These are phyloP conservation scores for Aspergillus leporis DNA, from an alignment of 495 filamentous ascomycete genomes.

Conservation along the genomic window DNA sequence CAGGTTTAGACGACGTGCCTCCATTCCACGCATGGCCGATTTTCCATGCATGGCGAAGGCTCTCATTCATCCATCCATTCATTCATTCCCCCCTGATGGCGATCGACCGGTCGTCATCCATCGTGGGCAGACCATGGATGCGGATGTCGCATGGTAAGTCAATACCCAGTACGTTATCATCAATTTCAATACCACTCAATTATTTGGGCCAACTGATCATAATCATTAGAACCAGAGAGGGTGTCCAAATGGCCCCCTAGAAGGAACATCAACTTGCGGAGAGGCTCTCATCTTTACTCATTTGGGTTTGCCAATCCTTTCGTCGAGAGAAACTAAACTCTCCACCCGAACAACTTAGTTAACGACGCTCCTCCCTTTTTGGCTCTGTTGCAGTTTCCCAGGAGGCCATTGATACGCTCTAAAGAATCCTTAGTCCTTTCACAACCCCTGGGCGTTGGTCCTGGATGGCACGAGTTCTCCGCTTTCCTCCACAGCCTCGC, in stretches of 20 bases:
- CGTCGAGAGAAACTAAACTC: not conserved
- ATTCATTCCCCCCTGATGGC: not conserved
- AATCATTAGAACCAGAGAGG: not conserved
- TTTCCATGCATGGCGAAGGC: not conserved
- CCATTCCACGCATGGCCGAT: not conserved
- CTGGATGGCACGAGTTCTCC: constrained; percentile 19
- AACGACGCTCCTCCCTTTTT: not conserved
- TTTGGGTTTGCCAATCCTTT: not conserved
- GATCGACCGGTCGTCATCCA: not conserved
- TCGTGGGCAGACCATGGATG: not conserved
- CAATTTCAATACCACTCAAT: not conserved
- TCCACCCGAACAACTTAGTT: constrained; percentile 5
- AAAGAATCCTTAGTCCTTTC: not conserved
- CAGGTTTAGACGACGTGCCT: not conserved
- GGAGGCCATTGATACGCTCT: not conserved
- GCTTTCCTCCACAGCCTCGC: constrained; percentile 15
- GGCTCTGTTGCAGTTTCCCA: not conserved
- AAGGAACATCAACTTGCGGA: not conserved
- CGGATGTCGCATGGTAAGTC: not conserved
- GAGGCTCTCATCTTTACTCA: not conserved
- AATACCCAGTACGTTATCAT: not conserved
- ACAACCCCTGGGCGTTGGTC: not conserved
- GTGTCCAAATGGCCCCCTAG: not conserved
- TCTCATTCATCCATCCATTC: not conserved
- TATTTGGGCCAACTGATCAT: not conserved